Base-by-base conservation (phyloP, 371 early-diverging fungal genomes). In the Blakeslea trispora region DNA sequence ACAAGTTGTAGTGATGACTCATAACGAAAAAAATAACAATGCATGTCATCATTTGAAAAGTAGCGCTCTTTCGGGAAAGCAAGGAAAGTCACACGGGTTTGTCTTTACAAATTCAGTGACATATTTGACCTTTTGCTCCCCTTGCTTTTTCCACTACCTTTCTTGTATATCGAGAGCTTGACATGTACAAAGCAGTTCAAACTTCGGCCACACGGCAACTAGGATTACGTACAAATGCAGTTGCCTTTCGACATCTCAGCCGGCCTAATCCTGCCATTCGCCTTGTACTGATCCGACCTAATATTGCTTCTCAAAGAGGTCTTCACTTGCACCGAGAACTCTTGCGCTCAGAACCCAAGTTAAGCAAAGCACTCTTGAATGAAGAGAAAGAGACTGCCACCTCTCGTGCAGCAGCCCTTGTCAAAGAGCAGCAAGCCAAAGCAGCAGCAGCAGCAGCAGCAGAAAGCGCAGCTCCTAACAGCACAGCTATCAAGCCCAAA, bases 401-500 rank as follows among this genome's bases (percentile, higher is more conserved):
- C n/a, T 73, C 74, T 6, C 64, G 72, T 42, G 75, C 75, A 18
- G 75, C 66, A 24, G 70, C 68, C 17, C 58, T 74, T 28, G 76
- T 67, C 22, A 76, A 74, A 46, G 81, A 75, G 40, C 66, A 68
- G 43, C 63, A 57, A 22, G 69, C 63, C 22, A 51, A 56, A 19
- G 53, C 44, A 11, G 51, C 57, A 11, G 50, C 68, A 35, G n/a
- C n/a, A n/a, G n/a, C n/a, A n/a, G n/a, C n/a, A n/a, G 59, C 62
- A 24, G 47, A 22, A 24, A 45, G 31, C 18, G 37, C 50, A 0
- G 35, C 64, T 18, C 46, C 61, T 13, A 62, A 60, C 21, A 34
- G 59, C 31, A 46, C 73, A 5, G 57, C 66, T 18, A 59, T 66
- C 13, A 81, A 77, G 45, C 74, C 75, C 21, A 90, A 90, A 59